Percentiles rank a stretch among this genome's conserved stretches.
Evolutionary conservation across 2,329 filamentous ascomycete species (phyloP).

Genomic region (Lachnum nothofagi): DNA sequence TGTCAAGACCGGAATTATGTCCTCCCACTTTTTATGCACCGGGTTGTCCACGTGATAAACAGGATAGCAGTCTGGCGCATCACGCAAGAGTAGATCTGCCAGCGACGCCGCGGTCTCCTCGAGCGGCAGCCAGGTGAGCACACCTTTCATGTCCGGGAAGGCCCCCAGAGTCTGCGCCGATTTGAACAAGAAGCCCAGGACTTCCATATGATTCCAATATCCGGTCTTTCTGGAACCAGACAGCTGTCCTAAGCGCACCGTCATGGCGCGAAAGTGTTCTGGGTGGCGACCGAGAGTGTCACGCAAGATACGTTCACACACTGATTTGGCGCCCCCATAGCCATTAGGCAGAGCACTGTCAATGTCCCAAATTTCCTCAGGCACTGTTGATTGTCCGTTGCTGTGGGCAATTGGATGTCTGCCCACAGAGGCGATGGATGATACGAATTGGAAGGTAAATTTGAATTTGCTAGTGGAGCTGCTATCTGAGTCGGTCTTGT

Average conservation of each 20-base stretch:
- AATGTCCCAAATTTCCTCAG: constrained; percentile 38
- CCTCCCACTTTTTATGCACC: not conserved
- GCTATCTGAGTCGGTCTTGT: constrained; percentile 22
- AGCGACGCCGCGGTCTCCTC: not conserved
- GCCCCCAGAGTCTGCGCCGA: constrained; percentile 41
- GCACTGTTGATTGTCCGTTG: constrained; percentile 33
- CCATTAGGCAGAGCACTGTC: constrained; percentile 40
- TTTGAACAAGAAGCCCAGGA: constrained; percentile 46
- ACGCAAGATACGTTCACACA: constrained; percentile 45
- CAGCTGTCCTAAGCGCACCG: constrained; percentile 46
- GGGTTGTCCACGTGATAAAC: not conserved
- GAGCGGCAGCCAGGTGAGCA: not conserved
- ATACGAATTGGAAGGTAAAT: not conserved
- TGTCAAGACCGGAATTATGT: not conserved
- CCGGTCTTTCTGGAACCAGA: constrained; percentile 44
- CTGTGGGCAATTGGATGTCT: not conserved
- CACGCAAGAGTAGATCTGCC: not conserved
- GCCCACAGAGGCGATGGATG: not conserved
- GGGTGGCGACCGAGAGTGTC: constrained; percentile 40
- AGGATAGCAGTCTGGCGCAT: not conserved
- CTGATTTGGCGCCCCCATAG: constrained; percentile 47
- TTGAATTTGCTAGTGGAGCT: not conserved
- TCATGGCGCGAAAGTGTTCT: constrained; percentile 38
- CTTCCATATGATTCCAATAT: constrained; percentile 49
- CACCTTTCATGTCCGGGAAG: constrained; percentile 39